A percentile compares a stretch with the other conserved stretches of the same genome.
Evolutionary conservation across 345 rosid genomes (phyloP).

Genomic region (Stellera chamaejasme): DNA sequence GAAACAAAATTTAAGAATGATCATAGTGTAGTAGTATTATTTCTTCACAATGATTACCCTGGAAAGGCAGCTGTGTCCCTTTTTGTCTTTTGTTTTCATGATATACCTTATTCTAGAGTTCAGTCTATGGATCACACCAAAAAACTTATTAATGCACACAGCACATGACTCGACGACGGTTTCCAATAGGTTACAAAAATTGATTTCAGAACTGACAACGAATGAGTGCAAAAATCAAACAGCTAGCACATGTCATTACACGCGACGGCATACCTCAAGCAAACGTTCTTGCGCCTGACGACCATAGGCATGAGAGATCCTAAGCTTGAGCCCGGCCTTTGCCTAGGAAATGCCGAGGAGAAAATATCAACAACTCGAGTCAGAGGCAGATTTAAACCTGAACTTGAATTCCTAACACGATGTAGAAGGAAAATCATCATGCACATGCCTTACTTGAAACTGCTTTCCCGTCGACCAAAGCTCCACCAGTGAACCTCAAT

Average conservation of each 20-base stretch:
- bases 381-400: neutral
- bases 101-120: too few relatives aligned
- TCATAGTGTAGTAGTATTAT: too few relatives aligned
- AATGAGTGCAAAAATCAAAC: too few relatives aligned
- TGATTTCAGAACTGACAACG: too few relatives aligned
- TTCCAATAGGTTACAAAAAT: too few relatives aligned
- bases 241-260: neutral
- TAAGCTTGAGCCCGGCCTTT: constrained; percentile 21
- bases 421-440: neutral
- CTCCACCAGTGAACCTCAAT: constrained; percentile 34
- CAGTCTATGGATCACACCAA: too few relatives aligned
- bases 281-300: constrained; percentile 46
- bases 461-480: constrained; percentile 17
- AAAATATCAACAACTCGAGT: constrained; percentile 6
- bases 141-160: too few relatives aligned
- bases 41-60: too few relatives aligned
- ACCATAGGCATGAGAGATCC: constrained; percentile 29
- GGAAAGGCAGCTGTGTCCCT: too few relatives aligned
- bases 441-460: constrained; percentile 43
- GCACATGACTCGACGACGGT: too few relatives aligned
- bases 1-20: too few relatives aligned
- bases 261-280: constrained; percentile 36
- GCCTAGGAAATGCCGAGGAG: constrained; percentile 30
- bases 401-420: neutral
- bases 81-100: too few relatives aligned